These are phyloP conservation scores for Closterium sp. DNA, from an alignment of 139 green algal species.

Conservation along the genomic window DNA sequence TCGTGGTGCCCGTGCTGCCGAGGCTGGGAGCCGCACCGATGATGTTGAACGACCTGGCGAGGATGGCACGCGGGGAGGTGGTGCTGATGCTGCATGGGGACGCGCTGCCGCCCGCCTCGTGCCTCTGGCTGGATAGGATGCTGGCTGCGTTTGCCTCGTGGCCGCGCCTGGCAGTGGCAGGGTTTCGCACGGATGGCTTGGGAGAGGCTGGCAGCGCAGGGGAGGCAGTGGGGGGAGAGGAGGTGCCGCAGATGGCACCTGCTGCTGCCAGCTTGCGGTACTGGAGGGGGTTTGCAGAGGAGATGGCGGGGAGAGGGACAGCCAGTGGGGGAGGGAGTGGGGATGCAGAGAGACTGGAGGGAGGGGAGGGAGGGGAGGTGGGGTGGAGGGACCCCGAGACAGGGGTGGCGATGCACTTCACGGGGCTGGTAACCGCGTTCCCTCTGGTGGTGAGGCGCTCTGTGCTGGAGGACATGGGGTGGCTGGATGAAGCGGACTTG, in stretches of 20 bases:
- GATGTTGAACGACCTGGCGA: not conserved
- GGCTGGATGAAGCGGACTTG: not conserved
- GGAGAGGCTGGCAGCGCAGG: too few species aligned
- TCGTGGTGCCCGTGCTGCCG: constrained; percentile 1
- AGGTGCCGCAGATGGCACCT: not conserved
- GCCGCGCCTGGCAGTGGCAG: not conserved
- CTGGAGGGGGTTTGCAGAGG: not conserved
- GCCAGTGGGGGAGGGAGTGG: too few species aligned
- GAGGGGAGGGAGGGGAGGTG: not conserved
- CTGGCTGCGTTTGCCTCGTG: not conserved
- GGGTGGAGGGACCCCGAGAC: not conserved
- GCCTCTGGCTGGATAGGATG: not conserved
- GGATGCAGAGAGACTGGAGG: too few species aligned
- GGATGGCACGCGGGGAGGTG: not conserved
- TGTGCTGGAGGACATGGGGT: not conserved
- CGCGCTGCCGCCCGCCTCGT: not conserved
- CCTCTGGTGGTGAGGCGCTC: not conserved
- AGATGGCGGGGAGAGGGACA: not conserved
- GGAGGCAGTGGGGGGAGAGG: not conserved
- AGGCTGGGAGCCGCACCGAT: not conserved
- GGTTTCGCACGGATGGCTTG: not conserved
- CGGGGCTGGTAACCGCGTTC: not conserved
- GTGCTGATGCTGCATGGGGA: not conserved
- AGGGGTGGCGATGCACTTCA: not conserved
- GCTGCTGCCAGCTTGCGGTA: not conserved